Base-by-base conservation (phyloP, 129 eudicot species). In the Oenanthe sinensis region DNA sequence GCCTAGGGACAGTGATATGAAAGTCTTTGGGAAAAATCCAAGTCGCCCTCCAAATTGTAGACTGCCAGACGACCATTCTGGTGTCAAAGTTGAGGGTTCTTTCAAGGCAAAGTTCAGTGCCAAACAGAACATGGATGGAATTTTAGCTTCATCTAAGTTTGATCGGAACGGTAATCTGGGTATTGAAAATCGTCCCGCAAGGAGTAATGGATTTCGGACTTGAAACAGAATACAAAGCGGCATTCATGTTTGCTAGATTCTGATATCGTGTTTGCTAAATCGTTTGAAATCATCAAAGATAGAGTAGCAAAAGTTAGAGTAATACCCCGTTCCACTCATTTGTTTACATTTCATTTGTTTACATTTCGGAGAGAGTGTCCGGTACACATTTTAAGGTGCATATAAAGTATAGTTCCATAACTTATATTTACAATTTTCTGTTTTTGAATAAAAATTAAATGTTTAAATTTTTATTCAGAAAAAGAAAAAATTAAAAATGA, bases 1-100 rank as follows among this genome's bases (percentile, higher is more conserved):
- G 54, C 90, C 90, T 40, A 50, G 82, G 52, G 85, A 76, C 73
- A 90, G 93, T 70, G 89, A 88, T 83, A 93, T 94, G 80, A 94
- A 89, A 77, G 86, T 89, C n/a, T 94, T 93, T 30, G 97, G 97
- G 46, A 90, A 91, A 85, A 89, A 89, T 77, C 62, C 88, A 36
- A 84, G 85, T 26, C 79, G 81, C 52, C 76, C 78, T 22, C 78
- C 86, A 33, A 81, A 60, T 78, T 52, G 83, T 28, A 73, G 84
- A 49, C 36, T 43, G 22, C 82, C 55, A 15, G 81, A 54, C 8
- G 82, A 54, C 15, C 79, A 87, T 33, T 15, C 22, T 50, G 22
- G 17, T 50, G 46, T 71, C 14, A 81, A 79, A 28, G 47, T 79
- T 49, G 79, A 79, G 37, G 81, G 76, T 81, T 77, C 88, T 7